Conservation (phyloP, 805 yeast genomes). For the Candida orba region DNA sequence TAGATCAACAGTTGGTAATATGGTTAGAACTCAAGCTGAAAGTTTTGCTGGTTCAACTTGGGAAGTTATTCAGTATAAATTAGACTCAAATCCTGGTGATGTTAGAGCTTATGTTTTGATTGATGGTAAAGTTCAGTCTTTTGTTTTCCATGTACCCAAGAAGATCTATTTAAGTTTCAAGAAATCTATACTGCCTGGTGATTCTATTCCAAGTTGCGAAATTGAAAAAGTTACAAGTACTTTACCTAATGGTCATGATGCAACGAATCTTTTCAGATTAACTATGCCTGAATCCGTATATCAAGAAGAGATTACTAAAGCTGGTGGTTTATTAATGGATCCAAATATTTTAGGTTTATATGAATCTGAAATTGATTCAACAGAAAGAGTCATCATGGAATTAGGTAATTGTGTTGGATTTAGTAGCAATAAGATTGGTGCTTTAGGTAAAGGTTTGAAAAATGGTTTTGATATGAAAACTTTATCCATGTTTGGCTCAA, state of each 20-base stretch:
- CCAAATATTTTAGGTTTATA: conserved; percentile 60
- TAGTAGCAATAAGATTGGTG: conserved; percentile 67
- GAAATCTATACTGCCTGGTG: conserved; percentile 35
- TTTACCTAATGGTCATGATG: conserved; percentile 62
- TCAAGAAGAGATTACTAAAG: conserved; percentile 45
- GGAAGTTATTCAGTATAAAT: conserved; percentile 73
- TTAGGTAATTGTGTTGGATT: conserved; percentile 70
- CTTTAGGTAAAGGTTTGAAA: conserved; percentile 78
- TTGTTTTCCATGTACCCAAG: conserved; percentile 69
- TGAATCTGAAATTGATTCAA: conserved; percentile 62
- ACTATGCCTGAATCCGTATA: conserved; percentile 62
- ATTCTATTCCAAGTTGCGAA: conserved; percentile 41
- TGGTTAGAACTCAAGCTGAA: conserved; percentile 75
- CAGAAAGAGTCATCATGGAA: conserved; percentile 71
- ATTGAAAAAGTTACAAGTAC: conserved; percentile 52
- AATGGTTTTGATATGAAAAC: conserved; percentile 71
- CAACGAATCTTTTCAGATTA: conserved; percentile 48
- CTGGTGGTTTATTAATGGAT: conserved; percentile 58
- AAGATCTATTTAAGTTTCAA: conserved; percentile 63
- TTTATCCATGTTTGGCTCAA: conserved; percentile 38
- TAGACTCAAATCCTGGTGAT: conserved; percentile 61
- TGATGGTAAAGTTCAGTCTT: conserved; percentile 64
- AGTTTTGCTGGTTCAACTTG: conserved; percentile 70
- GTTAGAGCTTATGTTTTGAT: conserved; percentile 65
- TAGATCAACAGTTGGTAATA: conserved; percentile 56